Conservation (phyloP, 2,329 filamentous ascomycete species). For the Fusarium graminum region DNA sequence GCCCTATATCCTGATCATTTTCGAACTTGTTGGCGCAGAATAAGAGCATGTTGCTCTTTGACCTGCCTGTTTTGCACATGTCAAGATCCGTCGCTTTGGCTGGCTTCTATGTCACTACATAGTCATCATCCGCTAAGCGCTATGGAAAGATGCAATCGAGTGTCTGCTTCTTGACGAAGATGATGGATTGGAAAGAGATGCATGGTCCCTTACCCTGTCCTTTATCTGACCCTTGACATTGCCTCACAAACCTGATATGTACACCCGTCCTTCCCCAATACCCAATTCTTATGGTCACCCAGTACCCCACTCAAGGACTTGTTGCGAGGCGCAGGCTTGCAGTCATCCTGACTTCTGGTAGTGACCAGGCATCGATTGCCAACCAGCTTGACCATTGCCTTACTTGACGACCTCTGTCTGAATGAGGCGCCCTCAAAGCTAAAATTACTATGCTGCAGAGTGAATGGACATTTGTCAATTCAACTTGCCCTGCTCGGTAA, state of each 20-base stretch:
- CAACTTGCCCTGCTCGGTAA: conserved; percentile 24
- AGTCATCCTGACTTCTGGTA: conserved; percentile 44
- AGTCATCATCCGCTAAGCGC: conserved; percentile 24
- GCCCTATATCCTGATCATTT: neutral
- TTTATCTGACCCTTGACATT: too few species aligned
- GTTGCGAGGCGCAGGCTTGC: conserved; percentile 41
- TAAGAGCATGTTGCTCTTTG: conserved; percentile 12
- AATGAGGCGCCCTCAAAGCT: conserved; percentile 23
- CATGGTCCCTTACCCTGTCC: conserved; percentile 15
- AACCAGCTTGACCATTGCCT: conserved; percentile 35
- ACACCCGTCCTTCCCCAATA: conserved; percentile 27
- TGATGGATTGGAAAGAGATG: conserved; percentile 16
- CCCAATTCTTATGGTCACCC: conserved; percentile 22
- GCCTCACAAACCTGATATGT: conserved; percentile 37
- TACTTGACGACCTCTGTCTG: conserved; percentile 30
- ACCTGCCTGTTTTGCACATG: conserved; percentile 47
- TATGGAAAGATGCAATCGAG: conserved; percentile 24
- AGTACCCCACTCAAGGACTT: conserved; percentile 39
- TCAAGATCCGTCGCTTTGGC: conserved; percentile 27
- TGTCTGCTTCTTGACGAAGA: conserved; percentile 35
- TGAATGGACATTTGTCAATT: conserved; percentile 23
- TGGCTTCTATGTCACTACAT: conserved; percentile 27
- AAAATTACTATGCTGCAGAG: conserved; percentile 7
- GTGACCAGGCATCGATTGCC: conserved; percentile 35
- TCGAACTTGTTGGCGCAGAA: conserved; percentile 4